Conservation (phyloP, 306 rosid species). For the Pyrus betulifolia region DNA sequence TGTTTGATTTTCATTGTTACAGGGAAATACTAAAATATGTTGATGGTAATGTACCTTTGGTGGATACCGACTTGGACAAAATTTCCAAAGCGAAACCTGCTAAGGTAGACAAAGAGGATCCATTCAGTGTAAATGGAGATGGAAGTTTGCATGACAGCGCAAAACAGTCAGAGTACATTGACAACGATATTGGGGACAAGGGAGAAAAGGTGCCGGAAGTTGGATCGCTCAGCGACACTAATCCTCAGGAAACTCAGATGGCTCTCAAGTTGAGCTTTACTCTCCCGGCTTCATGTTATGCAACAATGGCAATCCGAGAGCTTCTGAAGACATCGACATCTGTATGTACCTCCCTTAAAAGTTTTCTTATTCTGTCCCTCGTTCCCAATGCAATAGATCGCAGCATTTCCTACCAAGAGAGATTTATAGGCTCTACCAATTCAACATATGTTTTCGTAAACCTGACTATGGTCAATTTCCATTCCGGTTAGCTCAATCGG, state of each 20-base stretch:
- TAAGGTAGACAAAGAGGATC: slow-evolving; percentile 9
- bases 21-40: slow-evolving; percentile 73
- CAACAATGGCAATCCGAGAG: slow-evolving; percentile 97
- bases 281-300: slow-evolving; percentile 89
- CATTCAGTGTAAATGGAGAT: neutral
- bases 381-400: too few species aligned
- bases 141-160: slow-evolving; percentile 16
- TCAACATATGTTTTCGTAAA: neutral
- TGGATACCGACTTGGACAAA: slow-evolving; percentile 73
- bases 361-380: neutral
- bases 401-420: too few species aligned
- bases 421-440: too few species aligned
- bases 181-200: slow-evolving; percentile 19
- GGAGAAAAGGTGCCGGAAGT: slow-evolving; percentile 24
- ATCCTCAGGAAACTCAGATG: slow-evolving; percentile 47
- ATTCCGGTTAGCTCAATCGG: too few species aligned
- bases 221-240: slow-evolving; percentile 25
- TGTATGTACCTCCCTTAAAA: slow-evolving; percentile 36
- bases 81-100: slow-evolving; percentile 37
- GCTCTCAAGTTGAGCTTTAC: slow-evolving; percentile 85
- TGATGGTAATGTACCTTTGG: slow-evolving; percentile 59
- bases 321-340: slow-evolving; percentile 93
- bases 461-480: neutral
- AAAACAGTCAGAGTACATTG: slow-evolving; percentile 17
- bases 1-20: slow-evolving; percentile 20